Evolutionary conservation across 2,329 filamentous ascomycete species (phyloP).

Genomic region (Xylaria sp.): DNA sequence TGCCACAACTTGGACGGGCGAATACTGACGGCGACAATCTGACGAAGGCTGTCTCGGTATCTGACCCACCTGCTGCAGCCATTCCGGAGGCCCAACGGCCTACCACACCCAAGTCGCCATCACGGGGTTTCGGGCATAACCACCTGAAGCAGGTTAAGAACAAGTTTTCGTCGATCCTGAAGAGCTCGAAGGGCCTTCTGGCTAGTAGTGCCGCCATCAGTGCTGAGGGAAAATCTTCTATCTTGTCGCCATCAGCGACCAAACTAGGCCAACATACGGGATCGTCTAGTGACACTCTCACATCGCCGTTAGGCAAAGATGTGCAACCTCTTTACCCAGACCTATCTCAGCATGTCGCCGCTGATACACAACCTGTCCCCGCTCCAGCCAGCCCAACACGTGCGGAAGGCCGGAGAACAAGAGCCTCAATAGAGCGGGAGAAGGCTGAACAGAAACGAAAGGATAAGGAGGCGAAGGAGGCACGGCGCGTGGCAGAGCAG

Average conservation of each 20-base stretch:
- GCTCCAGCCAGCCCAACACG: conserved; percentile 49
- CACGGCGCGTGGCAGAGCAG: conserved; percentile 62
- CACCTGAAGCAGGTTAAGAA: conserved; percentile 91
- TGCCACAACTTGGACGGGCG: conserved; percentile 40
- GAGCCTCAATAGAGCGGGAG: conserved; percentile 63
- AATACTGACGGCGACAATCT: conserved; percentile 41
- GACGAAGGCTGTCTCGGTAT: conserved; percentile 65
- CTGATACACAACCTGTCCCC: conserved; percentile 34
- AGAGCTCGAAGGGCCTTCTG: conserved; percentile 83
- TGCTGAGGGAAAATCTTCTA: conserved; percentile 61
- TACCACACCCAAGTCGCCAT: conserved; percentile 60
- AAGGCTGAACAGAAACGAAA: conserved; percentile 64
- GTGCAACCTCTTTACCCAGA: conserved; percentile 50
- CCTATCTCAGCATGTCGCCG: conserved; percentile 43
- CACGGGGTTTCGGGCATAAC: conserved; percentile 66
- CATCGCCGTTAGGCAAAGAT: conserved; percentile 33
- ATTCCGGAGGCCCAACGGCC: conserved; percentile 48
- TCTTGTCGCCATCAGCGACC: conserved; percentile 57
- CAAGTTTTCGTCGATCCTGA: conserved; percentile 87
- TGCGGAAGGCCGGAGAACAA: conserved; percentile 51
- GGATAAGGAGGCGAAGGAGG: conserved; percentile 63
- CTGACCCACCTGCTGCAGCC: conserved; percentile 56
- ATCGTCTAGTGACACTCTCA: conserved; percentile 54
- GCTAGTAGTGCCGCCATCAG: conserved; percentile 72
- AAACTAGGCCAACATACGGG: conserved; percentile 48